phyloP scores from a whole-genome alignment of 2,329 filamentous ascomycete species.

The Paradendryphiella salina region DNA sequence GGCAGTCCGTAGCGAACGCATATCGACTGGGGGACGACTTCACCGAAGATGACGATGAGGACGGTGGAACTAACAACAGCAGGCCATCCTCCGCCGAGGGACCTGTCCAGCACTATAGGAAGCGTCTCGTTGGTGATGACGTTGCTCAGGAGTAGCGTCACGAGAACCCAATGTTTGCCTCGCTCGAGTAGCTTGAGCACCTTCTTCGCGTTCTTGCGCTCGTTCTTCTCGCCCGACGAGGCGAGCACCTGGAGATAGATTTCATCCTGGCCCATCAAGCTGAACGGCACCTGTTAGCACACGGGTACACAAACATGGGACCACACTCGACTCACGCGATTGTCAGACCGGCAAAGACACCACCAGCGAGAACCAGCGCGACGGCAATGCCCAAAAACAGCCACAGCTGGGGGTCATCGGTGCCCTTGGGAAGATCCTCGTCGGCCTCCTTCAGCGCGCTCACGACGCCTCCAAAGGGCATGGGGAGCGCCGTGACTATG shows the following conservation, averaged over 20 bases:
- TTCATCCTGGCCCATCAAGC: slow-evolving; percentile 77
- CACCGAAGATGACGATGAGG: slow-evolving; percentile 96
- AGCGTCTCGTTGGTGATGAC: slow-evolving; percentile 94
- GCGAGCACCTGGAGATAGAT: slow-evolving; percentile 96
- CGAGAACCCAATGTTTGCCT: slow-evolving; percentile 97
- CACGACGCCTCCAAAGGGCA: slow-evolving; percentile 31
- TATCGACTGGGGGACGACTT: slow-evolving; percentile 92
- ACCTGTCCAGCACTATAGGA: slow-evolving; percentile 91
- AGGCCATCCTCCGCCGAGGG: slow-evolving; percentile 90
- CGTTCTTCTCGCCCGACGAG: slow-evolving; percentile 79
- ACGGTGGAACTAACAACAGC: slow-evolving; percentile 92
- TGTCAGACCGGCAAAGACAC: slow-evolving; percentile 92
- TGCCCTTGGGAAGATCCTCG: slow-evolving; percentile 39
- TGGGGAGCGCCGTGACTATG: slow-evolving; percentile 41
- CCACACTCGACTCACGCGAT: slow-evolving; percentile 65
- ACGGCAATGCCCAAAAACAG: slow-evolving; percentile 78
- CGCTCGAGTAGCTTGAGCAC: slow-evolving; percentile 79
- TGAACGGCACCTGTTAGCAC: slow-evolving; percentile 40
- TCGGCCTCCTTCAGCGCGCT: slow-evolving; percentile 23
- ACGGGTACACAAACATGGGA: slow-evolving; percentile 6
- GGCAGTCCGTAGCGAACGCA: slow-evolving; percentile 95
- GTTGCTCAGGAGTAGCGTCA: slow-evolving; percentile 90
- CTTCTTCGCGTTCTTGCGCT: slow-evolving; percentile 80
- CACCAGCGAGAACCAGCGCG: slow-evolving; percentile 80
- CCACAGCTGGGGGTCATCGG: slow-evolving; percentile 70